Conservation (phyloP, 306 rosid genomes). For the Cucurbita moschata region DNA sequence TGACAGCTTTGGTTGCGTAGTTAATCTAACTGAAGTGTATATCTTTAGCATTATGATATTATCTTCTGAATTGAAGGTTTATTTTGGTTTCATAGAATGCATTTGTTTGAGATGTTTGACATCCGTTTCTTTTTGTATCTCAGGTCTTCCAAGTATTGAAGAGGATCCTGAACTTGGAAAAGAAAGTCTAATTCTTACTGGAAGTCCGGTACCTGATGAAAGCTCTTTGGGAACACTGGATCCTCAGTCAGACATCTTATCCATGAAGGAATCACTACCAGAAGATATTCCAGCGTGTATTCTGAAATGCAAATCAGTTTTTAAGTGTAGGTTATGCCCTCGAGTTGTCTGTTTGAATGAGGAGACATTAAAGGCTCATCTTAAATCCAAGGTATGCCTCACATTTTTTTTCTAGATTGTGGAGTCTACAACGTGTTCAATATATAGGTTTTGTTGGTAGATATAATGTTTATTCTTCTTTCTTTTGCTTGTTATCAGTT, state of each 20-base stretch:
- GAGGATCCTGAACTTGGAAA: constrained; percentile 32
- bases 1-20: not conserved
- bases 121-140: not conserved
- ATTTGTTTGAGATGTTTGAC: constrained; percentile 4
- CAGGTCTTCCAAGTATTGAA: constrained; percentile 38
- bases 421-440: not conserved
- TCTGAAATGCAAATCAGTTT: constrained; percentile 58
- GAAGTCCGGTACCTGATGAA: constrained; percentile 16
- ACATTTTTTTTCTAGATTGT: not conserved
- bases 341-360: constrained; percentile 69
- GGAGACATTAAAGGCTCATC: constrained; percentile 61
- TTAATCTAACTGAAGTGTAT: not conserved
- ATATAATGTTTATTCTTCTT: not conserved
- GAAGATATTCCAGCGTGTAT: constrained; percentile 26
- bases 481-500: not conserved
- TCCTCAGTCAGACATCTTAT: constrained; percentile 12
- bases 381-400: constrained; percentile 54
- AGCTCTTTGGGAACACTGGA: constrained; percentile 16
- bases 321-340: constrained; percentile 88
- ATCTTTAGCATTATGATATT: not conserved
- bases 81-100: not conserved
- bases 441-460: not conserved
- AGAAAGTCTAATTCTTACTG: constrained; percentile 15
- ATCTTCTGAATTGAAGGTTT: not conserved
- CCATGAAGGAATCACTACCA: constrained; percentile 15